Percentiles rank a stretch among this genome's conserved stretches.
Conservation (phyloP, 148 eudicot genomes). For the Arbutus unedo region DNA sequence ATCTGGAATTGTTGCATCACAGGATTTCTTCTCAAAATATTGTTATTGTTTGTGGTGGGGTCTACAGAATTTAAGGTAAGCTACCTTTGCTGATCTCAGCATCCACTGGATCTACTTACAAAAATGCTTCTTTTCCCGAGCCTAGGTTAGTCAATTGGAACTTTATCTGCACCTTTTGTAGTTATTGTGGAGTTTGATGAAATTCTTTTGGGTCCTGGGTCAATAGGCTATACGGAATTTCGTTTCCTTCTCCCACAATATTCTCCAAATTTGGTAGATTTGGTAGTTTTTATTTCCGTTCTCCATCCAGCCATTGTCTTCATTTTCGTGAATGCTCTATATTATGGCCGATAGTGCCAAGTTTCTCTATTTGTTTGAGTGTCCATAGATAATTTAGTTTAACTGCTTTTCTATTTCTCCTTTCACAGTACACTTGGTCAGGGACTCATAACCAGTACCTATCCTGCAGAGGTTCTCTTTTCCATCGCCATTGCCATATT, state of each 20-base stretch:
- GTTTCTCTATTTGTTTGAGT: neutral
- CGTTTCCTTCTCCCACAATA: neutral
- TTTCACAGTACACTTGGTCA: conserved; percentile 58
- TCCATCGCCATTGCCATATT: conserved; percentile 49
- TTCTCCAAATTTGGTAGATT: neutral
- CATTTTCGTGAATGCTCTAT: neutral
- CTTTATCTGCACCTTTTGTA: neutral
- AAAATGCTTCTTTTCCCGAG: neutral
- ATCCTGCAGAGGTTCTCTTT: conserved; percentile 48
- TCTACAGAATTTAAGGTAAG: conserved; percentile 61
- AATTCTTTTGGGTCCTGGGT: neutral
- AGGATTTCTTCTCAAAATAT: conserved; percentile 47
- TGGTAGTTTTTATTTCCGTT: neutral
- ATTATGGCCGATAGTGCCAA: neutral
- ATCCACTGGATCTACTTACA: neutral
- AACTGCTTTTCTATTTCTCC: conserved; percentile 9
- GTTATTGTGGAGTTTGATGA: neutral
- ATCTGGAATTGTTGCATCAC: conserved; percentile 38
- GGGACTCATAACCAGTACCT: conserved; percentile 59
- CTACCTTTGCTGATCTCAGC: neutral
- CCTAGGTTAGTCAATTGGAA: neutral
- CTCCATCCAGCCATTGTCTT: neutral
- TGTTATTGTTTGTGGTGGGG: conserved; percentile 76
- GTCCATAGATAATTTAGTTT: neutral
- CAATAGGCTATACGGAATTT: neutral